Evolutionary conservation across 495 filamentous ascomycete genomes (phyloP).

Genomic region (Neurospora sp.): DNA sequence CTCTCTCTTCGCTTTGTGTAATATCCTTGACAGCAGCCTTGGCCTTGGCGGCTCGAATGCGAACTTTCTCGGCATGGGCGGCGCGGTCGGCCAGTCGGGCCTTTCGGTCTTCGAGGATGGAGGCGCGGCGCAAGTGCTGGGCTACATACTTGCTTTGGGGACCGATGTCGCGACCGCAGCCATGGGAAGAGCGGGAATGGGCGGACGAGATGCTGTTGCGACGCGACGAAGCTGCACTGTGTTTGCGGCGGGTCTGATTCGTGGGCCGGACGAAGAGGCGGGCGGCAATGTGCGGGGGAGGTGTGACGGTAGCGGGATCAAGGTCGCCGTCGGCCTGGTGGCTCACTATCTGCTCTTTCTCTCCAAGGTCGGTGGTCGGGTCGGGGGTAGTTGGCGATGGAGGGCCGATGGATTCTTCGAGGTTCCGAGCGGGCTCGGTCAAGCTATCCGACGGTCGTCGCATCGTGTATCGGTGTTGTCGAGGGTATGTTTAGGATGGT

Average conservation of each 20-base stretch:
- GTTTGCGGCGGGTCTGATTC: constrained; percentile 60
- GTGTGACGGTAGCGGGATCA: constrained; percentile 40
- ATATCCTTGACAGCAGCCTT: constrained; percentile 59
- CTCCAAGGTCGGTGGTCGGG: constrained; percentile 18
- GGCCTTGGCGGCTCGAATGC: constrained; percentile 72
- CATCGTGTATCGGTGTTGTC: constrained; percentile 17
- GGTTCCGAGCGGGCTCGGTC: constrained; percentile 33
- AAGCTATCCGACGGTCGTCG: constrained; percentile 33
- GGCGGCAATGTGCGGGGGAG: constrained; percentile 76
- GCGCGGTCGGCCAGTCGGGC: constrained; percentile 87
- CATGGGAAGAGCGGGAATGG: constrained; percentile 56
- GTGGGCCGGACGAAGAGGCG: constrained; percentile 62
- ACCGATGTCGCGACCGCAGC: constrained; percentile 48
- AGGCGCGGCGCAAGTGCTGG: constrained; percentile 81
- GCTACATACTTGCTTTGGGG: constrained; percentile 74
- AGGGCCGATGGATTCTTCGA: constrained; percentile 33
- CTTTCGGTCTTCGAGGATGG: constrained; percentile 87
- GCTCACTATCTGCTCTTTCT: constrained; percentile 20
- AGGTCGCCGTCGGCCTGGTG: constrained; percentile 16
- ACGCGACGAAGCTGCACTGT: constrained; percentile 76
- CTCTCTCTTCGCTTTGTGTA: constrained; percentile 65
- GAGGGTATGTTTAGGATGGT: background rate
- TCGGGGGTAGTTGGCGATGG: constrained; percentile 24
- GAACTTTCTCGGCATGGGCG: constrained; percentile 94
- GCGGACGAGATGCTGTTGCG: constrained; percentile 83